A percentile compares a stretch with the other conserved stretches of the same genome.
phyloP scores from a whole-genome alignment of 441 rosid genomes.

The Sinapis alba region DNA sequence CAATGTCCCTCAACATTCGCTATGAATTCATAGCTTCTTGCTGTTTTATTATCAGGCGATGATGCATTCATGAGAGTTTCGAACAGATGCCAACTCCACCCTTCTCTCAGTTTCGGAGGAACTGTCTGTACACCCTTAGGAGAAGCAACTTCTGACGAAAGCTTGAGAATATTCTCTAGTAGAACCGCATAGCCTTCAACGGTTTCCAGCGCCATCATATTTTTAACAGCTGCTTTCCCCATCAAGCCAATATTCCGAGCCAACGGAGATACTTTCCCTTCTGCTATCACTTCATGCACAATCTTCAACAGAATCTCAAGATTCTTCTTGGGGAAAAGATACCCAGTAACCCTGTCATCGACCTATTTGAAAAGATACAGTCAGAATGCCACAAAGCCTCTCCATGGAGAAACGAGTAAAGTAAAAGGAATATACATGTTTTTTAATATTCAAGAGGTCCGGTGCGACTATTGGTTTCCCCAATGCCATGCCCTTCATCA shows the following conservation, averaged over 20 bases:
- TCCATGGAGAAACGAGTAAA: conserved; percentile 2
- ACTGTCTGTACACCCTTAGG: conserved; percentile 61
- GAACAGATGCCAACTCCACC: conserved; percentile 85
- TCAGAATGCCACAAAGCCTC: conserved; percentile 43
- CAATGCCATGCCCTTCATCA: conserved; percentile 75
- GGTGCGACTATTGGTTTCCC: conserved; percentile 90
- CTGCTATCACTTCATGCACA: conserved; percentile 54
- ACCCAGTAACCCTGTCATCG: conserved; percentile 86
- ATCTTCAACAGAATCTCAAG: conserved; percentile 59
- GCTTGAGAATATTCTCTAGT: conserved; percentile 65
- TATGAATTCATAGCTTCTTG: conserved; percentile 60
- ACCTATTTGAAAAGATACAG: conserved; percentile 68
- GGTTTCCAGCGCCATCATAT: conserved; percentile 75
- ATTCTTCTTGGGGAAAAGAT: conserved; percentile 82
- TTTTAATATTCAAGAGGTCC: conserved; percentile 67
- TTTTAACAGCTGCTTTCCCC: conserved; percentile 67
- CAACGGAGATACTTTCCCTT: conserved; percentile 66
- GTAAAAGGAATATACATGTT: conserved; percentile 60
- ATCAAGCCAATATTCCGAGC: conserved; percentile 62
- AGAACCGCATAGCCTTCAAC: conserved; percentile 77
- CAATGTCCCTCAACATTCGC: conserved; percentile 67
- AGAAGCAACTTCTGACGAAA: conserved; percentile 83
- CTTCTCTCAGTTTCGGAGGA: conserved; percentile 57
- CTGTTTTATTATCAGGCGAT: conserved; percentile 46
- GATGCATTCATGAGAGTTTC: conserved; percentile 47